Conservation (phyloP, 1,284 basidiomycete species). For the Peniophora sp. region DNA sequence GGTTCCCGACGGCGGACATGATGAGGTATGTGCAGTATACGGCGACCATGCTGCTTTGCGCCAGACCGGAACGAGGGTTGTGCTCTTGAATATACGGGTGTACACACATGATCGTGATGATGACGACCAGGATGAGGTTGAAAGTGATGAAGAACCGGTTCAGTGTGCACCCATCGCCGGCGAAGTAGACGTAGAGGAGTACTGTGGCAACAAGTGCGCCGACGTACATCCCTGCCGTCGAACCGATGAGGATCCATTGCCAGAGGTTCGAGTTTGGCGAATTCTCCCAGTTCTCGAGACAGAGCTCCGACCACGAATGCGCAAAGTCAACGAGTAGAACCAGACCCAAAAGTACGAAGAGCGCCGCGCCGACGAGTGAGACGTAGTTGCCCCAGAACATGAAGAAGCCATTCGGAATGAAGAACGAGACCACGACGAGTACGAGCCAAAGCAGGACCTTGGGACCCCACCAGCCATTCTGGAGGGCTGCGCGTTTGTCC, state of each 20-base stretch:
- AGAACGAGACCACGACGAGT: constrained; percentile 77
- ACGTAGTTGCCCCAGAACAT: constrained; percentile 96
- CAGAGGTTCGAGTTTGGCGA: constrained; percentile 76
- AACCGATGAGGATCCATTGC: constrained; percentile 94
- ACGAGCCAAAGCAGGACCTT: constrained; percentile 86
- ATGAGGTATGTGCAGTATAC: constrained; percentile 97
- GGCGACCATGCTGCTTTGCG: constrained; percentile 94
- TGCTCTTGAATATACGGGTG: constrained; percentile 86
- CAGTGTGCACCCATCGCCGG: constrained; percentile 77
- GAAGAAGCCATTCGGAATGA: constrained; percentile 92
- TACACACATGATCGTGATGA: constrained; percentile 81
- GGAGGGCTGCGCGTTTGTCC: constrained; percentile 87
- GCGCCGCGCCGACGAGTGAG: constrained; percentile 82
- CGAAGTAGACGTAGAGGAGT: constrained; percentile 90
- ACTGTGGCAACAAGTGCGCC: constrained; percentile 80
- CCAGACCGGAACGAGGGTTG: constrained; percentile 92
- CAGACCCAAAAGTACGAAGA: constrained; percentile 95
- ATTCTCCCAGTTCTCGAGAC: constrained; percentile 92
- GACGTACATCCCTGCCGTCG: constrained; percentile 86
- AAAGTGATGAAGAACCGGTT: constrained; percentile 96
- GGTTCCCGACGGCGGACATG: constrained; percentile 92
- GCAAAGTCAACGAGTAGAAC: constrained; percentile 98
- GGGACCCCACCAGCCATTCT: constrained; percentile 99
- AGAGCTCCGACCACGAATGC: constrained; percentile 97
- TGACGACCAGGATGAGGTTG: constrained; percentile 78